A percentile compares a stretch with the other conserved stretches of the same genome.
Evolutionary conservation across 1,284 basidiomycete species (phyloP).

Genomic region (Clitocybe nebularis): DNA sequence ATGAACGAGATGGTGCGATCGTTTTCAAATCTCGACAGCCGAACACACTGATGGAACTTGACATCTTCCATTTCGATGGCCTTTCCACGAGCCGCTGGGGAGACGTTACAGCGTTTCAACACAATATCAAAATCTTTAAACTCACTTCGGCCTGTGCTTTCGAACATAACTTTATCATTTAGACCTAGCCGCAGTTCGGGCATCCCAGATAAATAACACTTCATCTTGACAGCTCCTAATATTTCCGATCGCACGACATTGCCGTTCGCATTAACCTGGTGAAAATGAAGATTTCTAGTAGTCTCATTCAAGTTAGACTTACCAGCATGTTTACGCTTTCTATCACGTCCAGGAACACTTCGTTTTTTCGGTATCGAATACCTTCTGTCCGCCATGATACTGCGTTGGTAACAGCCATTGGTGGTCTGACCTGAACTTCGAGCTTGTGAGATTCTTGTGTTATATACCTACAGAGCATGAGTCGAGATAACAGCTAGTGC

Average conservation of each 20-base stretch:
- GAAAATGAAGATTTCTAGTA: conserved; percentile 7
- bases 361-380: conserved; percentile 97
- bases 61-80: conserved; percentile 99
- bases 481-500: conserved; percentile 1
- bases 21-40: conserved; percentile 98
- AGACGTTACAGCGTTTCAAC: too few relatives aligned
- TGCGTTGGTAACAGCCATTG: conserved; percentile 97
- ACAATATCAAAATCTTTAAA: too few relatives aligned
- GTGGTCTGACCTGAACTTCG: conserved; percentile 93
- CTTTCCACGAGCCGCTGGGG: conserved; percentile 87
- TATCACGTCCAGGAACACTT: conserved; percentile 98
- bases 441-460: conserved; percentile 99
- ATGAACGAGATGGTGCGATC: conserved; percentile 99
- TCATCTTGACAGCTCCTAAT: conserved; percentile 98
- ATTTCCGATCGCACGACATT: conserved; percentile 98
- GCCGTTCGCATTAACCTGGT: conserved; percentile 91
- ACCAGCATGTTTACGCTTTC: conserved; percentile 97
- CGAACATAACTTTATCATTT: conserved; percentile 99
- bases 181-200: conserved; percentile 93
- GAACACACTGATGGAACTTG: conserved; percentile 99
- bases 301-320: conserved; percentile 24
- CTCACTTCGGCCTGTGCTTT: conserved; percentile 91
- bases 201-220: conserved; percentile 99
- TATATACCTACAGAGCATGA: conserved; percentile 70
- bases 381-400: conserved; percentile 99